Percentiles rank a stretch among this genome's conserved stretches.
These are phyloP conservation scores for Adansonia gregorii DNA, from an alignment of 441 rosid genomes.

Conservation along the genomic window DNA sequence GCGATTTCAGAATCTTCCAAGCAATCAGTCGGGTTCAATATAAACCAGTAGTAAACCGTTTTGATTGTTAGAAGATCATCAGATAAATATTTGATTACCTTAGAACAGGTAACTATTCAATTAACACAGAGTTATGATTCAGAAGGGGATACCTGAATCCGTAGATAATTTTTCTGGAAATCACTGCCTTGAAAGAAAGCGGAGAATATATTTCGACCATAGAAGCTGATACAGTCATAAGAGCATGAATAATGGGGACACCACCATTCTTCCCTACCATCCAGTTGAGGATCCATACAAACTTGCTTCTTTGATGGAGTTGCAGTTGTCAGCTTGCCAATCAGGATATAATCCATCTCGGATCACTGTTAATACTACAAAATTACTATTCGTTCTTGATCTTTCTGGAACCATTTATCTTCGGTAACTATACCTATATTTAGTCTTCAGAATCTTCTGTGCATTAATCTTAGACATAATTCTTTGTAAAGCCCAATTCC, in stretches of 20 bases:
- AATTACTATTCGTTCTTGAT: constrained; percentile 21
- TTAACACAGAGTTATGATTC: too few species aligned
- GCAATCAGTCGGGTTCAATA: constrained; percentile 12
- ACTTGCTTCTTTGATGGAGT: constrained; percentile 1
- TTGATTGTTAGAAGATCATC: neutral
- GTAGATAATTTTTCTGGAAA: constrained; percentile 16
- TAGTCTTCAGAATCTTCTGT: constrained; percentile 14
- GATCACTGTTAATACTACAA: neutral
- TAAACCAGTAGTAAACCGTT: neutral
- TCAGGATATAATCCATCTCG: neutral
- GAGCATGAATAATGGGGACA: constrained; percentile 12
- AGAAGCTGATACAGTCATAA: neutral
- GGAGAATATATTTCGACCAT: constrained; percentile 26
- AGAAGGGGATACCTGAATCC: constrained; percentile 22
- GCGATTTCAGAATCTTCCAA: neutral
- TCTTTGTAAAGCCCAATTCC: neutral
- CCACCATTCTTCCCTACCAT: constrained; percentile 10
- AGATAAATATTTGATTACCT: neutral
- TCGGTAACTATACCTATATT: neutral
- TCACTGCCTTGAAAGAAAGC: constrained; percentile 17
- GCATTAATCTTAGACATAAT: neutral
- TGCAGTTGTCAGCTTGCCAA: constrained; percentile 2
- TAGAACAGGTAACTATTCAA: neutral
- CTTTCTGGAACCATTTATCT: neutral
- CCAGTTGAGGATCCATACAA: neutral